A percentile compares a stretch with the other conserved stretches of the same genome.
Evolutionary conservation across 768 basidiomycete species (phyloP).

Genomic region (Coprinopsis marcescibilis): DNA sequence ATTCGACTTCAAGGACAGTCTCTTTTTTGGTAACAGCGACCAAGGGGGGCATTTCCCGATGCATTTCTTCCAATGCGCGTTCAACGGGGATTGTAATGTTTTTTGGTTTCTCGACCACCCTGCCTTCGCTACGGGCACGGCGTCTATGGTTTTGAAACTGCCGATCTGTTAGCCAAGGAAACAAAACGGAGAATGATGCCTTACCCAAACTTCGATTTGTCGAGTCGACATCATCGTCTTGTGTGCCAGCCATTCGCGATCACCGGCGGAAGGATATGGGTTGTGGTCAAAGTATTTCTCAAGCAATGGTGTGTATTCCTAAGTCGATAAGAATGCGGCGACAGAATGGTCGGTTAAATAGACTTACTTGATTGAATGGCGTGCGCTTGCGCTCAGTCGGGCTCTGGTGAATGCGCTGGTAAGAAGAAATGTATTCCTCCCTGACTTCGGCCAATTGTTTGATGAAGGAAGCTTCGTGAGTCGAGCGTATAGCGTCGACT

Average conservation of each 20-base stretch:
- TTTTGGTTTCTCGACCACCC: constrained; percentile 14
- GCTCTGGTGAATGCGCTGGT: neutral
- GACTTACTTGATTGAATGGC: neutral
- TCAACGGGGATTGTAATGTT: constrained; percentile 17
- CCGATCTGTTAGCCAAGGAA: neutral
- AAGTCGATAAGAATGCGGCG: too few species aligned
- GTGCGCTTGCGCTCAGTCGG: neutral
- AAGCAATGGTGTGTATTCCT: constrained; percentile 43
- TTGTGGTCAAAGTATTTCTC: constrained; percentile 45
- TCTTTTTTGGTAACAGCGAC: too few species aligned
- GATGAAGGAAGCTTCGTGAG: neutral
- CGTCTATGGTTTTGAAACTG: constrained; percentile 54
- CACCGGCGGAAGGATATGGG: constrained; percentile 37
- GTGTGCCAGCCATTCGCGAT: constrained; percentile 34
- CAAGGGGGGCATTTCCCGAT: too few species aligned
- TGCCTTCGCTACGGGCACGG: constrained; percentile 30
- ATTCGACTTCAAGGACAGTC: too few species aligned
- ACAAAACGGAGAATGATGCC: constrained; percentile 5
- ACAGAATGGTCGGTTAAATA: too few species aligned
- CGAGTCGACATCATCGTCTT: constrained; percentile 36
- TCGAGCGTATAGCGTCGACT: neutral
- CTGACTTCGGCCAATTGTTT: neutral
- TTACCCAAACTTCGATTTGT: constrained; percentile 55
- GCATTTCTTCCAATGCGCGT: constrained; percentile 19
- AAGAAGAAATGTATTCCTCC: neutral